A percentile compares a stretch with the other conserved stretches of the same genome.
Conservation (phyloP, 108 stramenopile genomes). For the Nitzschia sp. region DNA sequence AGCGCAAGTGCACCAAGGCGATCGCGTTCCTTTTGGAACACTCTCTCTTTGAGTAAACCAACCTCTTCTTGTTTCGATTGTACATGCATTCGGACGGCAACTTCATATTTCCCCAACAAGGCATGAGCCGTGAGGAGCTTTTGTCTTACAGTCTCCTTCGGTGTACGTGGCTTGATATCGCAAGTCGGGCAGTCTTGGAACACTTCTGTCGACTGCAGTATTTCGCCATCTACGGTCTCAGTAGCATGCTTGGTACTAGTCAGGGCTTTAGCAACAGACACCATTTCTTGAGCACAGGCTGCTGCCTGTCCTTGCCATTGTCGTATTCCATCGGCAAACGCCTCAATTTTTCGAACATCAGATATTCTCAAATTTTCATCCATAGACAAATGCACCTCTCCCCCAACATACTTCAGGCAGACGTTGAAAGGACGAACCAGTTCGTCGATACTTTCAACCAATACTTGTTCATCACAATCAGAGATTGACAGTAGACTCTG, state of each 20-base stretch:
- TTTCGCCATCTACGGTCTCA: neutral
- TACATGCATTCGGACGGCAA: constrained; percentile 1
- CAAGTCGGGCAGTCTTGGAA: neutral
- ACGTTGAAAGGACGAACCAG: constrained; percentile 33
- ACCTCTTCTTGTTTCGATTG: constrained; percentile 39
- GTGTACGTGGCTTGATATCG: neutral
- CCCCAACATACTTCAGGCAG: constrained; percentile 26
- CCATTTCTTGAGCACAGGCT: neutral
- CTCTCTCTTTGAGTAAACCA: constrained; percentile 23
- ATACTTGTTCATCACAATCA: neutral
- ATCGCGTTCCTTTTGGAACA: constrained; percentile 69
- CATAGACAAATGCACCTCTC: constrained; percentile 28
- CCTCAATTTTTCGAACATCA: constrained; percentile 34
- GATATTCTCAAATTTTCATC: constrained; percentile 38
- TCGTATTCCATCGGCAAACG: constrained; percentile 5
- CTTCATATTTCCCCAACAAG: constrained; percentile 28
- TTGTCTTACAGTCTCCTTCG: neutral
- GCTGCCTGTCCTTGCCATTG: neutral
- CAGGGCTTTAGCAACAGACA: neutral
- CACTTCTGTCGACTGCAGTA: neutral
- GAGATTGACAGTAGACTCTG: constrained; percentile 35
- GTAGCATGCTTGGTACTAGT: too few relatives aligned
- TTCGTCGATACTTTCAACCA: constrained; percentile 1
- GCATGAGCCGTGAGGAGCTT: neutral
- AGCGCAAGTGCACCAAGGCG: constrained; percentile 63